phyloP scores from a whole-genome alignment of 345 rosid genomes.

The Angophora floribunda region DNA sequence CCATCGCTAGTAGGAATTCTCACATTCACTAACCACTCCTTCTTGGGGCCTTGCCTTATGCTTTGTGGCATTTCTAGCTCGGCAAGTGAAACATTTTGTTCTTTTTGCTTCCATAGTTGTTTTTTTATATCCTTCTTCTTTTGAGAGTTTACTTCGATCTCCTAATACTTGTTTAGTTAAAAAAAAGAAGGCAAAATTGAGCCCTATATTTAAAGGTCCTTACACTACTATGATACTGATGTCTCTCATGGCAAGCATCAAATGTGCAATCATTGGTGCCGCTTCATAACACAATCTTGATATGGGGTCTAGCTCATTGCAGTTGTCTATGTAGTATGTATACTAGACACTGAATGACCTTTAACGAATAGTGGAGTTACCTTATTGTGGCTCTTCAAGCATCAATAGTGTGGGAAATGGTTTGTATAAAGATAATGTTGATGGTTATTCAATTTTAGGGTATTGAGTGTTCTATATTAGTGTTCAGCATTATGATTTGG shows the following conservation, averaged over 20 bases:
- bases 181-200: slow-evolving; percentile 35
- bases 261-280: slow-evolving; percentile 37
- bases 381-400: not conserved
- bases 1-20: too few relatives aligned
- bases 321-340: slow-evolving; percentile 52
- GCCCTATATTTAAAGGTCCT: slow-evolving; percentile 44
- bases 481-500: slow-evolving; percentile 64
- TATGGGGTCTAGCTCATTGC: slow-evolving; percentile 41
- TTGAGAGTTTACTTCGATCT: too few relatives aligned
- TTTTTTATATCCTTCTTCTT: too few relatives aligned
- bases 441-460: slow-evolving; percentile 27
- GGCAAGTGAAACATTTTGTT: too few relatives aligned
- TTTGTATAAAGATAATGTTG: not conserved
- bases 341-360: not conserved
- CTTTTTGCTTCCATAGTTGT: too few relatives aligned
- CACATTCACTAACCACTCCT: too few relatives aligned
- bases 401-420: not conserved
- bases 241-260: slow-evolving; percentile 53
- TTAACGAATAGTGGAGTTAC: not conserved
- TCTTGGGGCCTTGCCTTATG: too few relatives aligned
- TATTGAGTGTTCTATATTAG: slow-evolving; percentile 54
- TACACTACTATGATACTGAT: slow-evolving; percentile 60
- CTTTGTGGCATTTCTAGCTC: too few relatives aligned
- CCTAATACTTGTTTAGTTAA: not conserved
- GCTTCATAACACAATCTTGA: slow-evolving; percentile 27